Conservation (phyloP, 768 basidiomycete species). For the Nidula microcarpa region DNA sequence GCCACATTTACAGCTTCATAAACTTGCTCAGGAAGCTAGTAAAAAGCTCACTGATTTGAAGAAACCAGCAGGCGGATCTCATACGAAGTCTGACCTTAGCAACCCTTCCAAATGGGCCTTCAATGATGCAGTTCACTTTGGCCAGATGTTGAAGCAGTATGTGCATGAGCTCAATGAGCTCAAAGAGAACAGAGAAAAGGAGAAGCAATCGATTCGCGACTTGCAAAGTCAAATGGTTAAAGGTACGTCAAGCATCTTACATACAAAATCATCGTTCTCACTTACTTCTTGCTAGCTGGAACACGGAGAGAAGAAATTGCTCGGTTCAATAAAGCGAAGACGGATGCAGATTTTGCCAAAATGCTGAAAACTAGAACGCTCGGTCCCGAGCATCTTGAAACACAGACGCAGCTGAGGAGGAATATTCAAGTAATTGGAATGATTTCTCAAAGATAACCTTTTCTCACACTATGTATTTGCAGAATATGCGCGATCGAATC, state of each 20-base stretch:
- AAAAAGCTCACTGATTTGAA: slow-evolving; percentile 29
- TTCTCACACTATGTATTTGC: slow-evolving; percentile 1
- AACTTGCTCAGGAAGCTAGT: slow-evolving; percentile 32
- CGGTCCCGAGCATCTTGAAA: slow-evolving; percentile 87
- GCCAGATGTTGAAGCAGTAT: slow-evolving; percentile 41
- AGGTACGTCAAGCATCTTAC: slow-evolving; percentile 34
- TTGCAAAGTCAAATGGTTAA: slow-evolving; percentile 66
- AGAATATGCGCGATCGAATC: slow-evolving; percentile 72
- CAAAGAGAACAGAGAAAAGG: slow-evolving; percentile 35
- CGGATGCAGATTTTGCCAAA: slow-evolving; percentile 76
- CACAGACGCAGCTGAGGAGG: slow-evolving; percentile 72
- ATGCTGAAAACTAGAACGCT: slow-evolving; percentile 72
- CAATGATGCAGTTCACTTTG: slow-evolving; percentile 50
- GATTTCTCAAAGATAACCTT: neutral
- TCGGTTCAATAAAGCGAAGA: slow-evolving; percentile 74
- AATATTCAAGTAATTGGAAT: slow-evolving; percentile 55
- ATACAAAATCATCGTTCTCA: neutral
- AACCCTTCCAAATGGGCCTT: slow-evolving; percentile 50
- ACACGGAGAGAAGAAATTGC: slow-evolving; percentile 81
- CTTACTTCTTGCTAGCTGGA: slow-evolving; percentile 45
- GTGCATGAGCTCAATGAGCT: slow-evolving; percentile 50
- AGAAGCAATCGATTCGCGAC: slow-evolving; percentile 44
- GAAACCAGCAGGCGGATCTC: slow-evolving; percentile 34
- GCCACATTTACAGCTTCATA: slow-evolving; percentile 34
- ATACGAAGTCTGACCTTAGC: slow-evolving; percentile 41